Percentiles rank a stretch among this genome's conserved stretches.
Conservation (phyloP, 106 monocot genomes). For the Ottelia alismoides region DNA sequence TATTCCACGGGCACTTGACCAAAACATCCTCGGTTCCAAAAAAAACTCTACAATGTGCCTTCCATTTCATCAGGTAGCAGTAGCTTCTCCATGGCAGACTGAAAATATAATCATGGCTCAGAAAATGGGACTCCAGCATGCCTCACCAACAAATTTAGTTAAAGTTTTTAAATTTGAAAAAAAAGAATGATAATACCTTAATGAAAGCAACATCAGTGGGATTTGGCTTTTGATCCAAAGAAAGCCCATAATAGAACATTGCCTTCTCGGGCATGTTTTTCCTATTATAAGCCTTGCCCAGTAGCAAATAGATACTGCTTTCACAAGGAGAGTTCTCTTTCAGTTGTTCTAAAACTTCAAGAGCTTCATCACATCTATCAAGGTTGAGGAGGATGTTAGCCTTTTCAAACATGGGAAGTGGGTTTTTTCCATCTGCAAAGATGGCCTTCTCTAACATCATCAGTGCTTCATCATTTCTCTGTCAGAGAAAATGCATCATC, state of each 20-base stretch:
- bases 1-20: too few relatives aligned
- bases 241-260: conserved; percentile 88
- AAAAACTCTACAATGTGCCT: too few relatives aligned
- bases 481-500: too few relatives aligned
- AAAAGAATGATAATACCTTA: conserved; percentile 34
- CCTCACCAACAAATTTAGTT: too few relatives aligned
- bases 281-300: conserved; percentile 88
- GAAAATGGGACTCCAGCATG: too few relatives aligned
- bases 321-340: conserved; percentile 62
- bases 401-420: conserved; percentile 83
- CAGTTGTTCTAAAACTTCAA: conserved; percentile 63
- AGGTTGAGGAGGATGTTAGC: conserved; percentile 63
- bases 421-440: conserved; percentile 72
- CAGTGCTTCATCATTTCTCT: conserved; percentile 81
- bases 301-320: conserved; percentile 78
- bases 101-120: conserved; percentile 9
- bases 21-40: too few relatives aligned
- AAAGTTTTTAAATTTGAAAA: too few relatives aligned
- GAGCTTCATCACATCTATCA: conserved; percentile 71
- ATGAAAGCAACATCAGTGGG: conserved; percentile 70
- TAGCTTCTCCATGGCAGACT: conserved; percentile 92
- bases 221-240: conserved; percentile 86
- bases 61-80: conserved; percentile 87
- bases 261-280: conserved; percentile 75
- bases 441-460: conserved; percentile 75